A percentile compares a stretch with the other conserved stretches of the same genome.
Conservation (phyloP, 345 rosid species). For the Raphanus raphanistrum region DNA sequence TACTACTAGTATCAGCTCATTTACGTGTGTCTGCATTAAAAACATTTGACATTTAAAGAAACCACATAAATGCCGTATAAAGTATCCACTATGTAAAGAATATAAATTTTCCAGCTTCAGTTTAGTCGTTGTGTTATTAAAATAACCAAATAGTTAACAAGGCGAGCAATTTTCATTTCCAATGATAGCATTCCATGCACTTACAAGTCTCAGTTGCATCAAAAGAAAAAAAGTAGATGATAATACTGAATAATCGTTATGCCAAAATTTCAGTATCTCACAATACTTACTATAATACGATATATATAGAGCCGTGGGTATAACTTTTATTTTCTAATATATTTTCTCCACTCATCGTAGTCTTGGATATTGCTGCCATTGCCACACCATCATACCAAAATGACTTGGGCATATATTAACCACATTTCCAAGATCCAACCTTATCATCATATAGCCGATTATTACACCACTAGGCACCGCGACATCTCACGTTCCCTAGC, state of each 20-base stretch:
- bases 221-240: constrained; percentile 19
- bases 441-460: background rate
- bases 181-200: constrained; percentile 34
- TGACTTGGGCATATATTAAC: constrained; percentile 4
- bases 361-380: background rate
- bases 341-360: constrained; percentile 6
- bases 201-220: constrained; percentile 30
- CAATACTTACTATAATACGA: constrained; percentile 20
- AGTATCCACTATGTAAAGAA: no score
- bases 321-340: constrained; percentile 12
- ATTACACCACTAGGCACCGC: constrained; percentile 46
- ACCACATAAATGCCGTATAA: background rate
- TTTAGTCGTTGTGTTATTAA: constrained; percentile 2
- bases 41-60: background rate
- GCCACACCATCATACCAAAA: constrained; percentile 13
- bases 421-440: constrained; percentile 11
- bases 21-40: background rate
- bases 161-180: constrained; percentile 28
- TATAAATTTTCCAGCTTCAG: background rate
- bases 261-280: constrained; percentile 27
- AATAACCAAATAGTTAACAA: constrained; percentile 18
- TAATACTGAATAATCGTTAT: background rate
- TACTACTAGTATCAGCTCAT: no score
- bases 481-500: constrained; percentile 32
- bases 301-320: background rate